Percentiles rank a stretch among this genome's conserved stretches.
Evolutionary conservation across 2,329 filamentous ascomycete genomes (phyloP).

Genomic region (Tolypocladium pustulatum): DNA sequence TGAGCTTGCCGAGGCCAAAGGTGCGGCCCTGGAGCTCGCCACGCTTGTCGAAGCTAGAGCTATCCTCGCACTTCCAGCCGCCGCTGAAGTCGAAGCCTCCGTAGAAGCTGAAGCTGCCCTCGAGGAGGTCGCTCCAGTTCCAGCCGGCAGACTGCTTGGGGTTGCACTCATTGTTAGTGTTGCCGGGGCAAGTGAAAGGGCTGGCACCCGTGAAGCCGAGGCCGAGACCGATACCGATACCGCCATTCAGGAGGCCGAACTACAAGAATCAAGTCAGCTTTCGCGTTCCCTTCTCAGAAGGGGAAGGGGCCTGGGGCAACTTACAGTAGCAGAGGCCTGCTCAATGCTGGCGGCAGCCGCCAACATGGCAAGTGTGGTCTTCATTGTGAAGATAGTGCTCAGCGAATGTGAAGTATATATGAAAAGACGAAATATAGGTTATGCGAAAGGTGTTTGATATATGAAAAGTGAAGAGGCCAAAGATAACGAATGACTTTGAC

Average conservation of each 20-base stretch:
- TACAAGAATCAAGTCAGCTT: background rate
- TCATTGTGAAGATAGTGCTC: conserved; percentile 31
- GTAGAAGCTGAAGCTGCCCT: conserved; percentile 55
- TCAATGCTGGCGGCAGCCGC: conserved; percentile 40
- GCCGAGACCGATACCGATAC: background rate
- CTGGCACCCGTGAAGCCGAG: conserved; percentile 16
- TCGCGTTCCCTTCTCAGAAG: background rate
- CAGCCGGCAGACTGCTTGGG: conserved; percentile 60
- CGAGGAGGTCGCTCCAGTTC: conserved; percentile 54
- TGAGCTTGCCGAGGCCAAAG: conserved; percentile 41
- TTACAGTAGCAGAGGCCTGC: conserved; percentile 35
- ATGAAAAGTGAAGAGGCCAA: conserved; percentile 10
- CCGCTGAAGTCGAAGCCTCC: conserved; percentile 65
- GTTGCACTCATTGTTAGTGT: conserved; percentile 69
- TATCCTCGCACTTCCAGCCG: conserved; percentile 60
- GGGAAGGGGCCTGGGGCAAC: background rate
- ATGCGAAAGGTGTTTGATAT: conserved; percentile 11
- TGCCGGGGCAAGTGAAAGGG: conserved; percentile 56
- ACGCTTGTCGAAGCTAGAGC: conserved; percentile 41
- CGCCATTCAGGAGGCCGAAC: background rate
- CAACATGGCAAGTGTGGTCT: conserved; percentile 36
- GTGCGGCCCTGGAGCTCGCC: conserved; percentile 42
- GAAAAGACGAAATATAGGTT: background rate
- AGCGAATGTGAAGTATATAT: conserved; percentile 9
- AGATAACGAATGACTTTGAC: background rate